Base-by-base conservation (phyloP, 2,329 filamentous ascomycete species). In the Beauveria medogensis region DNA sequence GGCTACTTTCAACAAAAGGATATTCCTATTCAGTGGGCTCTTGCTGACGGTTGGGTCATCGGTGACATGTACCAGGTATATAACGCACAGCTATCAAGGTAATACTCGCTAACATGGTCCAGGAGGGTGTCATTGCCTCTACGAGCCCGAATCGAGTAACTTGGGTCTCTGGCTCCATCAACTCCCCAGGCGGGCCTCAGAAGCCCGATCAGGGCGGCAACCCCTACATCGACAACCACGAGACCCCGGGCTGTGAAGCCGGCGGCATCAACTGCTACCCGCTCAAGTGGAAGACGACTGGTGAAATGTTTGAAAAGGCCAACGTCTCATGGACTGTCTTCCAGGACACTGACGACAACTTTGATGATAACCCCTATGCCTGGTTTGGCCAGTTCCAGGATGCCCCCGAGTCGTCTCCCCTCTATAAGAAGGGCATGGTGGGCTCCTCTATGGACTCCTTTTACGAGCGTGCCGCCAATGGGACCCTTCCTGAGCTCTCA, bases 11-110 rank as follows among this genome's bases (percentile, higher is more conserved):
- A 77, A 61, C 69, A 78, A n/a, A 66, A 73, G 5, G 81, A 83
- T 60, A 71, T 84, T n/a, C 81, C 81, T 0, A 74, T 80, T 18
- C 81, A 84, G 20, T 84, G 78, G 67, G 75, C 77, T 3, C 75
- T 84, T 64, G 81, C 80, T 0, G 81, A 84, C 60, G 78, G 73
- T 10, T 84, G 78, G 76, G 80, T 80, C 0, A 66, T 82, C 20
- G 80, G 74, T 2, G 82, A 84, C 65, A 84, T 83, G 80, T 83
- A 84, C 62, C 80, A 72, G 43, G 58, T 60, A 46, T 26, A 26
- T 48, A 14, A 6, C 37, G 14, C 6, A 54, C 9, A 22, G 2
- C 14, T 2, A 72, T 77, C 0, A 77, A 75, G 0, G 75, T 74
- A 58, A 74, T 77, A 0, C 78, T 77, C 59, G 3, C 40, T 46